Evolutionary conservation across 1,284 basidiomycete species (phyloP).

Genomic region (Exobasidium rhododendri): DNA sequence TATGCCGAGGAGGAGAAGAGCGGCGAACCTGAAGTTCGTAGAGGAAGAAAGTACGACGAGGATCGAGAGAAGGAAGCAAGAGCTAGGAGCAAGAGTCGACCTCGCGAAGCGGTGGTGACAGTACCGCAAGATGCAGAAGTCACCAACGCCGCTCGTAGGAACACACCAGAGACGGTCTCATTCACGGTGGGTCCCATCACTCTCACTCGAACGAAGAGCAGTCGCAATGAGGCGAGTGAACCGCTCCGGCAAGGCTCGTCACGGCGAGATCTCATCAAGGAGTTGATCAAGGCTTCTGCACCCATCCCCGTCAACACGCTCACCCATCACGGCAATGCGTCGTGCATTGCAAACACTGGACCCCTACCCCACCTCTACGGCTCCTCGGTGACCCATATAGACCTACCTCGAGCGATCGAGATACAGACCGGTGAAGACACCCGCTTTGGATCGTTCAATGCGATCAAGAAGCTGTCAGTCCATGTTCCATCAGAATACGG

Average conservation of each 20-base stretch:
- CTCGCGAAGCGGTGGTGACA: neutral
- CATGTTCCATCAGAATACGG: neutral
- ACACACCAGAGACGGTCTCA: neutral
- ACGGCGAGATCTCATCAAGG: neutral
- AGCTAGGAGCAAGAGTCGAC: neutral
- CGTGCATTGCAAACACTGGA: neutral
- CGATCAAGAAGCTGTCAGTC: neutral
- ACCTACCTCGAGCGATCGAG: neutral
- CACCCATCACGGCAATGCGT: neutral
- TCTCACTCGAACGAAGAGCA: neutral
- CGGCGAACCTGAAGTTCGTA: neutral
- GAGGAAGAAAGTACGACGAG: neutral
- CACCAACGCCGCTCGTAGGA: neutral
- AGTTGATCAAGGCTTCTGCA: conserved; percentile 1
- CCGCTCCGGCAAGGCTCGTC: neutral
- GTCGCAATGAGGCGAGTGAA: neutral
- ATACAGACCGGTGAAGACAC: neutral
- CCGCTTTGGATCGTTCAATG: neutral
- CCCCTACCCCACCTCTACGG: neutral
- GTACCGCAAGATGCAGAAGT: neutral
- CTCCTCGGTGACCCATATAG: neutral
- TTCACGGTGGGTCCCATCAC: neutral
- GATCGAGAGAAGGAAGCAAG: neutral
- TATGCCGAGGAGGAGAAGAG: neutral
- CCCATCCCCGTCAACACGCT: neutral